phyloP scores from a whole-genome alignment of 2,329 filamentous ascomycete species.

The Mycosphaerella arachidis region DNA sequence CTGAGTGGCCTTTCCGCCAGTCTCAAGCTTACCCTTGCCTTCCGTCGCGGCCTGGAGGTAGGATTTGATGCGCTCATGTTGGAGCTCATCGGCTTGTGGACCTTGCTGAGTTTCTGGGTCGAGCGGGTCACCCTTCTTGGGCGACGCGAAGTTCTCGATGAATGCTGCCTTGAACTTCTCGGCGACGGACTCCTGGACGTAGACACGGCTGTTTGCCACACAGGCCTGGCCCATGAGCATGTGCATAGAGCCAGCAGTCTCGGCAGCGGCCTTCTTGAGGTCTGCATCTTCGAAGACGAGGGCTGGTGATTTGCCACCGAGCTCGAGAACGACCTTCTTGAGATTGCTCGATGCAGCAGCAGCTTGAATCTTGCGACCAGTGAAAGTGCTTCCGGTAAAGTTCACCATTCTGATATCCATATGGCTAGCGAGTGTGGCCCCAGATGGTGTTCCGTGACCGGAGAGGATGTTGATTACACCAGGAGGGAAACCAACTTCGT shows the following conservation, averaged over 20 bases:
- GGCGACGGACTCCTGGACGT: constrained; percentile 51
- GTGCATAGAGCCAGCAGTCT: constrained; percentile 55
- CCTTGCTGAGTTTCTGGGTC: constrained; percentile 64
- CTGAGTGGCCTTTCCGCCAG: constrained; percentile 20
- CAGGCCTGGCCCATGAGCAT: constrained; percentile 57
- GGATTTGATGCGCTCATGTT: constrained; percentile 41
- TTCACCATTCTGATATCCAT: constrained; percentile 64
- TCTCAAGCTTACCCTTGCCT: constrained; percentile 22
- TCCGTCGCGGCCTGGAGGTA: constrained; percentile 22
- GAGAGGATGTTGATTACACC: constrained; percentile 70
- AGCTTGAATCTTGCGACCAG: constrained; percentile 44
- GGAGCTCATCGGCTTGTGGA: constrained; percentile 56
- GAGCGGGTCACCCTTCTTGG: constrained; percentile 65
- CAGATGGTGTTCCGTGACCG: constrained; percentile 56
- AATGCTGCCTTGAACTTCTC: constrained; percentile 61
- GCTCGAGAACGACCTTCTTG: constrained; percentile 58
- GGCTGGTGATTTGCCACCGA: constrained; percentile 54
- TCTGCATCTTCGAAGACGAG: constrained; percentile 44
- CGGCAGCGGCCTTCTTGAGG: constrained; percentile 48
- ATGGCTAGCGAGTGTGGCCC: constrained; percentile 63
- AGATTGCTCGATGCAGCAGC: constrained; percentile 35
- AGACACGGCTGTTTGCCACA: constrained; percentile 56
- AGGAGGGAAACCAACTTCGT: constrained; percentile 67
- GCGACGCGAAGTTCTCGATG: constrained; percentile 52
- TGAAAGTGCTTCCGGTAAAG: constrained; percentile 70